A percentile compares a stretch with the other conserved stretches of the same genome.
These are phyloP conservation scores for Paecilomyces variotii DNA, from an alignment of 2,329 filamentous ascomycete species.

Conservation along the genomic window DNA sequence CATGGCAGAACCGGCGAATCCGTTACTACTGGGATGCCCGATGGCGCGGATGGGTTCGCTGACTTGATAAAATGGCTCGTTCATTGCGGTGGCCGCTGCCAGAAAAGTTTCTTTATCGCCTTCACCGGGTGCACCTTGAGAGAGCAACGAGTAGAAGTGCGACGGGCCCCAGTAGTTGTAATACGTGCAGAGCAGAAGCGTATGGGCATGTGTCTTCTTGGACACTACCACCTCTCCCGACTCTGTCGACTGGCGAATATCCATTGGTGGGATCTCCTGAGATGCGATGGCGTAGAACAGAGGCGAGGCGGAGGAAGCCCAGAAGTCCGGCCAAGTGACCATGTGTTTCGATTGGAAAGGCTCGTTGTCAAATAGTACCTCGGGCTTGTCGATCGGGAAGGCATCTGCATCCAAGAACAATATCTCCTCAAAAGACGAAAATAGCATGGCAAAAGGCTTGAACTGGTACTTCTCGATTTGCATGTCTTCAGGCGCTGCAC, in stretches of 20 bases:
- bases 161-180: constrained; percentile 43
- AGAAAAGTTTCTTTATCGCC: constrained; percentile 47
- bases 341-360: constrained; percentile 36
- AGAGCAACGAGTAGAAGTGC: constrained; percentile 39
- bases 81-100: constrained; percentile 34
- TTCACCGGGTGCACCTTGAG: constrained; percentile 41
- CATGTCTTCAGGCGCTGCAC: constrained; percentile 16
- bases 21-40: constrained; percentile 19
- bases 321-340: constrained; percentile 43
- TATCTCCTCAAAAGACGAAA: constrained; percentile 43
- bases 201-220: constrained; percentile 33
- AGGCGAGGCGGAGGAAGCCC: constrained; percentile 31
- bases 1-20: constrained; percentile 31
- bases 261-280: constrained; percentile 14
- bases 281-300: constrained; percentile 33
- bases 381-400: constrained; percentile 37
- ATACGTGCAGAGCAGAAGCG: constrained; percentile 41
- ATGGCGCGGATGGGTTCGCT: constrained; percentile 26
- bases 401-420: constrained; percentile 44
- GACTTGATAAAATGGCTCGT: constrained; percentile 36
- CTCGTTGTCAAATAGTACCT: constrained; percentile 32
- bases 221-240: constrained; percentile 40
- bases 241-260: constrained; percentile 30
- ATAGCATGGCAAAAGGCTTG: constrained; percentile 42
- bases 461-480: constrained; percentile 39